phyloP scores from a whole-genome alignment of 257 asterid genomes.

The Cruciata laevipes region DNA sequence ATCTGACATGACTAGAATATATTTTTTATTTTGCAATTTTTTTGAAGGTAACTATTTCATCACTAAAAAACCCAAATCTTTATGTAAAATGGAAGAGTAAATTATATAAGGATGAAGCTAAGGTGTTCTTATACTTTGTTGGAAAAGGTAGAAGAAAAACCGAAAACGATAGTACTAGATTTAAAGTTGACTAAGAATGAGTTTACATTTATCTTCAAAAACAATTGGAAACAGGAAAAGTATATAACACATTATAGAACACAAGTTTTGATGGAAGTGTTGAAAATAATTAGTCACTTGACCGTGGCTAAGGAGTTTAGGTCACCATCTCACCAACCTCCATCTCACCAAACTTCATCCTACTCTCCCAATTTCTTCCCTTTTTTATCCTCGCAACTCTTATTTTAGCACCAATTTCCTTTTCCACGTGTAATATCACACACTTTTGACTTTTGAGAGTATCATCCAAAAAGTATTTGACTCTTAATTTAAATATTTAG shows the following conservation, averaged over 20 bases:
- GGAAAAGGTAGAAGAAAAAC: neutral
- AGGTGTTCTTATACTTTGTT: too few relatives aligned
- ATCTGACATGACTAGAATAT: too few relatives aligned
- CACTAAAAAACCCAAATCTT: too few relatives aligned
- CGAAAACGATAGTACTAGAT: neutral
- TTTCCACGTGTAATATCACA: neutral
- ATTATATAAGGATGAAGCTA: too few relatives aligned
- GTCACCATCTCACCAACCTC: slow-evolving; percentile 47
- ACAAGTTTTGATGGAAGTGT: neutral
- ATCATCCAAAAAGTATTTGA: too few relatives aligned
- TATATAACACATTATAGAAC: too few relatives aligned
- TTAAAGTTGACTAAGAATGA: neutral
- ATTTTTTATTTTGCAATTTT: too few relatives aligned
- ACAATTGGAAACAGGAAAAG: neutral
- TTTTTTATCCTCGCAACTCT: neutral
- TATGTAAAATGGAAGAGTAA: too few relatives aligned
- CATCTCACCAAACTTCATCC: slow-evolving; percentile 33
- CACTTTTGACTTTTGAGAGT: too few relatives aligned
- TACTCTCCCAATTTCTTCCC: neutral
- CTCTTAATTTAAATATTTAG: too few relatives aligned
- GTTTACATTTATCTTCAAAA: neutral
- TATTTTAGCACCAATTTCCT: neutral
- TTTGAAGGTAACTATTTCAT: too few relatives aligned
- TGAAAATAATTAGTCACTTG: too few relatives aligned
- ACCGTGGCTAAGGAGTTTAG: neutral